Base-by-base conservation (phyloP, 352 stramenopile species). In the Phytophthora brassicae region DNA sequence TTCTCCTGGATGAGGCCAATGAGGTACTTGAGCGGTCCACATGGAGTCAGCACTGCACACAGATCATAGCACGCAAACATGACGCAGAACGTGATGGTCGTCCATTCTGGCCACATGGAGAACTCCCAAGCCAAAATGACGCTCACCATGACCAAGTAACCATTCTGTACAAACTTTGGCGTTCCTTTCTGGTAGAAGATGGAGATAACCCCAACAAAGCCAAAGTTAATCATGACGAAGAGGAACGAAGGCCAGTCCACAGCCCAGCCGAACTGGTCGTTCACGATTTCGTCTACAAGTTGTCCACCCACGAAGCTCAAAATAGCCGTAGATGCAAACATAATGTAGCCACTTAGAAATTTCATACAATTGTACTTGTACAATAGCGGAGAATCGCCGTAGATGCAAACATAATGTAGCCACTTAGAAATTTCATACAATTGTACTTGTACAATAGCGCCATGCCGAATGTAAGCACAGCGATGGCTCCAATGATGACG, bases 21-120 rank as follows among this genome's bases (percentile, higher is more conserved):
- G 66, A 75, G 97, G 66, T 64, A 96, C 83, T 89, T 98, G 24
- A 99, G 77, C 20, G 97, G 97, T 11, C 97, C 97, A 70, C 95
- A 99, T 0, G 97, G 97, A 6, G 97, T 98, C 5, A 99, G 72
- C 8, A 99, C 97, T 5, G 97, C 97, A 66, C 95, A 99, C 8
- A 99, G 75, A 83, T 99, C 97, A 75, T 99, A 99, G 31, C 98
- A 77, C 3, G 96, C 97, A 61, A 99, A 92, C 75, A 98, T 97
- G 51, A 98, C 81, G 33, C 91, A 92, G 49, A 97, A 93, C 17
- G 82, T 91, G 71, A 93, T 94, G 22, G 86, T 95, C 24, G 86
- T 97, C 88, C 88, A 97, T 75, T 97, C 88, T 24, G 97, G 94
- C 74, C 98, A 98, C 79, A 97, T 96, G 42, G 90, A 97, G 33